phyloP scores from a whole-genome alignment of 2,329 filamentous ascomycete species.

The Ploettnerulaceae sp. region DNA sequence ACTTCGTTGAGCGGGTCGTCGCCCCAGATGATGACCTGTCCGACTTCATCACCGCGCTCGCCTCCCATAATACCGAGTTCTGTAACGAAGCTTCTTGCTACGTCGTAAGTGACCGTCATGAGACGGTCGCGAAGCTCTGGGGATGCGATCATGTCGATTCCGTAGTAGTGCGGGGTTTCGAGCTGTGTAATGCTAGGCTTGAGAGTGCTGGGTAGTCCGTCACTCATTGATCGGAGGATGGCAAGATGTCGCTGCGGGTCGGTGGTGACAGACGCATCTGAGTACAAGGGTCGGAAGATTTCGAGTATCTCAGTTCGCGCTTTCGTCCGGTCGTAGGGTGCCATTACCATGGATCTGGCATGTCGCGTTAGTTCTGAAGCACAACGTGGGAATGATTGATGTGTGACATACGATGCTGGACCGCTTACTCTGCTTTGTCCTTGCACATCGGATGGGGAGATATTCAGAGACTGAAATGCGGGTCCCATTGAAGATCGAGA shows the following conservation, averaged over 20 bases:
- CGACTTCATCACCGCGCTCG: constrained; percentile 34
- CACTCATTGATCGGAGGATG: constrained; percentile 30
- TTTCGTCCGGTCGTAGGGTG: constrained; percentile 35
- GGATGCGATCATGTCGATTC: constrained; percentile 40
- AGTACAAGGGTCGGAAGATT: constrained; percentile 35
- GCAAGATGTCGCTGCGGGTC: constrained; percentile 35
- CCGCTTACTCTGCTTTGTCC: constrained; percentile 19
- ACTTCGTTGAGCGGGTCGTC: constrained; percentile 39
- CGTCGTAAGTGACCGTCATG: constrained; percentile 34
- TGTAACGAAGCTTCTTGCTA: constrained; percentile 36
- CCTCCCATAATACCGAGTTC: constrained; percentile 36
- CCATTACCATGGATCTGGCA: constrained; percentile 31
- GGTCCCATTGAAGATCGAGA: constrained; percentile 33
- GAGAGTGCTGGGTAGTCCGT: constrained; percentile 33
- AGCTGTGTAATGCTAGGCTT: constrained; percentile 39
- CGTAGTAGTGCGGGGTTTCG: constrained; percentile 38
- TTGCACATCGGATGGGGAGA: constrained; percentile 25
- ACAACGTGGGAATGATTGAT: neutral
- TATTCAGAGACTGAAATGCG: constrained; percentile 34
- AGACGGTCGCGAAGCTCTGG: constrained; percentile 37
- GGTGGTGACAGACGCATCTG: constrained; percentile 33
- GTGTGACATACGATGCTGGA: constrained; percentile 19
- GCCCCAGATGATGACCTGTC: constrained; percentile 41
- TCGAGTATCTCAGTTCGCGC: constrained; percentile 35
- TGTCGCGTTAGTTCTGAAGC: constrained; percentile 14